A percentile compares a stretch with the other conserved stretches of the same genome.
These are phyloP conservation scores for Echites panduratus DNA, from an alignment of 257 asterid genomes.

Conservation along the genomic window DNA sequence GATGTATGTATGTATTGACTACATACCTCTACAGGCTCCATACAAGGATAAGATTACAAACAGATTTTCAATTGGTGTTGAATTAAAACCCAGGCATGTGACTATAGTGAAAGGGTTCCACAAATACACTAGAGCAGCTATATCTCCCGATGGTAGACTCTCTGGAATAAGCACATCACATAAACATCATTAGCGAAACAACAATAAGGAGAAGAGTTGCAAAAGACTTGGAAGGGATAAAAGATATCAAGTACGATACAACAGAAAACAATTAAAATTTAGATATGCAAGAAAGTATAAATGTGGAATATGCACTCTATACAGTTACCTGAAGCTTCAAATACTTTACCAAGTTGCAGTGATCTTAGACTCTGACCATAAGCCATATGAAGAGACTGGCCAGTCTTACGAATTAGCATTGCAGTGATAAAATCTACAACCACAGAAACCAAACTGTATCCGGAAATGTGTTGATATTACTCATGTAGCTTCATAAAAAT, in stretches of 20 bases:
- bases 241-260: background rate
- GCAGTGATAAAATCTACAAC: conserved; percentile 84
- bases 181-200: background rate
- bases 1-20: conserved; percentile 15
- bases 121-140: conserved; percentile 86
- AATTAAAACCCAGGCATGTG: conserved; percentile 82
- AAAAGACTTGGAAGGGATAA: background rate
- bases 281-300: background rate
- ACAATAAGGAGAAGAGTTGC: background rate
- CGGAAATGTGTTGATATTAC: conserved; percentile 53
- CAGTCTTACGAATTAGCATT: conserved; percentile 75
- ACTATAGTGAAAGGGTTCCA: conserved; percentile 93
- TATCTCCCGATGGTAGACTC: conserved; percentile 70
- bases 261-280: background rate
- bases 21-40: conserved; percentile 86
- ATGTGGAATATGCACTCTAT: background rate
- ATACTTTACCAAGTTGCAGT: conserved; percentile 50
- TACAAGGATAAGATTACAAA: conserved; percentile 64
- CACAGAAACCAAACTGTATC: conserved; percentile 84
- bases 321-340: conserved; percentile 37
- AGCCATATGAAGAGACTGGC: conserved; percentile 49
- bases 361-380: conserved; percentile 46
- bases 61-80: conserved; percentile 78
- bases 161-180: conserved; percentile 33
- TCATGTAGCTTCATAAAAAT: background rate